Evolutionary conservation across 2,329 filamentous ascomycete species (phyloP), one percentile per base, ranked within the genome.

Genomic region (Aschersonia sp.): DNA sequence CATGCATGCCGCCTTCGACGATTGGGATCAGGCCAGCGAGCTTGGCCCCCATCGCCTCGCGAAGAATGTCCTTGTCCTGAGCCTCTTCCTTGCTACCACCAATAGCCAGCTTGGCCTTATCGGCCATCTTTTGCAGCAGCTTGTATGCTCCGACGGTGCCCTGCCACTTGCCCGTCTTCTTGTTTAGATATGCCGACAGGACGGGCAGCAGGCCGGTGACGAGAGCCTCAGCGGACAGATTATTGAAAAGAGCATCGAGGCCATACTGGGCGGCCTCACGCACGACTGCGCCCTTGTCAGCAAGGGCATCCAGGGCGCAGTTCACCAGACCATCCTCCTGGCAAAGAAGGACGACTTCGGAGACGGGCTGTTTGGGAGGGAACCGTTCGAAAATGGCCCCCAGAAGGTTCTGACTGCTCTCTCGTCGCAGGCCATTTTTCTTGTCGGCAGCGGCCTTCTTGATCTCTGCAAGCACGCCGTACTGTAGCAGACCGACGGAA

Each of bases 161-260:
- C 68, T 98, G 92, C 92, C 92, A 98, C 69, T 98, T 98, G 55
- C 87, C 89, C 12, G 87, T 85, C 60, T 79, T 80, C 68, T 87
- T 94, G 60, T 73, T 72, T 32, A 98, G 73, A 63, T 97, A 97
- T 46, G 74, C 67, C 52, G 73, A 68, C 41, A 98, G 70, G 12
- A 79, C 75, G 3, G 92, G 88, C 46, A 98, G 71, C 42, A 98
- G 75, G 22, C 85, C 89, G 53, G 79, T 77, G 46, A 94, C 83
- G 59, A 94, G 78, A 45, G 86, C 81, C 70, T 97, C 92, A 48
- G 87, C 70, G 60, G 78, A 81, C 53, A 98, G 70, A 60, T 83
- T 79, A 54, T 75, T 73, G 65, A 95, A 94, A 30, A 97, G 73
- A 30, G 87, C 84, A 63, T 98, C 89, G 49, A 98, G 75, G 33